A percentile compares a stretch with the other conserved stretches of the same genome.
These are phyloP conservation scores for Dendrostoma leiphaemia DNA, from an alignment of 2,329 filamentous ascomycete genomes.

Conservation along the genomic window DNA sequence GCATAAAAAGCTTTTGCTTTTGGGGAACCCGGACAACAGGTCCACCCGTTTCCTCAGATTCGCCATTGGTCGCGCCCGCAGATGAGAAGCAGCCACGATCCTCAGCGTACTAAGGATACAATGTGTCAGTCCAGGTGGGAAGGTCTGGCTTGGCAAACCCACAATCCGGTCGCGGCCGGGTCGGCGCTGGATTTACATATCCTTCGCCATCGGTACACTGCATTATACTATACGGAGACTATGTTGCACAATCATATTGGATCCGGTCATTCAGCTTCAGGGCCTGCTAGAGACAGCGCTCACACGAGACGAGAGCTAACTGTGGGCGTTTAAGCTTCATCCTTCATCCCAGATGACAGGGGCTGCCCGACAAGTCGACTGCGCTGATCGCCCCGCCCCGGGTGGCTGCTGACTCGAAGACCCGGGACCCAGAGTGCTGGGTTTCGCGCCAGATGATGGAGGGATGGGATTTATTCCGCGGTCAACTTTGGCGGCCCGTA, in stretches of 20 bases:
- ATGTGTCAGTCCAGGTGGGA: not conserved
- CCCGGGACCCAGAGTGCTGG: constrained; percentile 17
- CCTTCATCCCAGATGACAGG: constrained; percentile 8
- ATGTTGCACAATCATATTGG: not conserved
- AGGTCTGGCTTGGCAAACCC: not conserved
- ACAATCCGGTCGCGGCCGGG: not conserved
- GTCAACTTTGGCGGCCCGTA: constrained; percentile 1
- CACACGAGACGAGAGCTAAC: not conserved
- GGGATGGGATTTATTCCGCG: constrained; percentile 8
- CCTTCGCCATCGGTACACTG: not conserved
- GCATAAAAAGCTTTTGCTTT: constrained; percentile 6
- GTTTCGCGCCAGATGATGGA: constrained; percentile 8
- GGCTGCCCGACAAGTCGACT: constrained; percentile 7
- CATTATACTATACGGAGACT: not conserved
- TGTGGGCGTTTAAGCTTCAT: constrained; percentile 4
- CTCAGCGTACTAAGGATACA: not conserved
- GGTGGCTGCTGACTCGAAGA: constrained; percentile 19
- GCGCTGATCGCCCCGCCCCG: constrained; percentile 16
- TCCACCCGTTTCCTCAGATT: not conserved
- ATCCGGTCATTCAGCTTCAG: not conserved
- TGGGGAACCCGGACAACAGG: not conserved
- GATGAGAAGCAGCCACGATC: constrained; percentile 9
- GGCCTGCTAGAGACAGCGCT: not conserved
- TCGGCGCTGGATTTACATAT: not conserved
- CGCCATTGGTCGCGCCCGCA: constrained; percentile 5